Evolutionary conservation across 805 yeast genomes (phyloP), one percentile per base, ranked within the genome.

Genomic region (Spencermartinsiella europaea): DNA sequence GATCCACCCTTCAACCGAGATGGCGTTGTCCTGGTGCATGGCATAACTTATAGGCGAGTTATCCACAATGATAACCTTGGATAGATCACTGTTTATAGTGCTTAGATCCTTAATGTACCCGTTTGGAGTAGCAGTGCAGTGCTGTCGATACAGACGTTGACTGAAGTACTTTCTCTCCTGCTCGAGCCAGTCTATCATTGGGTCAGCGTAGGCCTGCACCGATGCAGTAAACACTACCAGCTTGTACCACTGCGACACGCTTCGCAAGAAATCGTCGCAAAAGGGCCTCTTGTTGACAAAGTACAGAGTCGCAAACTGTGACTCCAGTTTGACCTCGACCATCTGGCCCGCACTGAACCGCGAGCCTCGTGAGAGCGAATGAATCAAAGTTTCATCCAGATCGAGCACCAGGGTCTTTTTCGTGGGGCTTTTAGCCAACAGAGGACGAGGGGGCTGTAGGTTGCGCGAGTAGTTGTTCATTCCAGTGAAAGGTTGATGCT

Each of bases 1-100:
- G 52, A 93, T 88, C 99, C 99, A 93, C 39, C 99, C 98, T 66
- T 90, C 96, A 4, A 93, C 88, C 69, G 84, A 81, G 19, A 93
- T 83, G 1, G 96, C 99, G 60, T 93, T 93, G 54, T 82, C 82
- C 49, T 81, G 86, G 63, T 91, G 90, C 63, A 79, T 68, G 14
- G 87, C 81, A 63, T 86, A 93, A 59, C 95, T 84, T 21, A 89
- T 77, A 1, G 98, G 98, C 8, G 96, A 88, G 67, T 93, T 93
- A 68, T 93, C 99, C 42, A 93, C 75, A 33, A 93, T 83, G 47
- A 91, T 71, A 34, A 85, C 77, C 56, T 79, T 78, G 50, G 81
- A 75, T 45, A 85, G 75, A 59, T 81, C 93, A 56, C 69, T 73
- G 53, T 69, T 67, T 46, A 76, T 66, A 4, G 64, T 70, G 0